Percentiles rank a stretch among this genome's conserved stretches.
Conservation (phyloP, 805 yeast genomes). For the Jamesozyma spencerorum region DNA sequence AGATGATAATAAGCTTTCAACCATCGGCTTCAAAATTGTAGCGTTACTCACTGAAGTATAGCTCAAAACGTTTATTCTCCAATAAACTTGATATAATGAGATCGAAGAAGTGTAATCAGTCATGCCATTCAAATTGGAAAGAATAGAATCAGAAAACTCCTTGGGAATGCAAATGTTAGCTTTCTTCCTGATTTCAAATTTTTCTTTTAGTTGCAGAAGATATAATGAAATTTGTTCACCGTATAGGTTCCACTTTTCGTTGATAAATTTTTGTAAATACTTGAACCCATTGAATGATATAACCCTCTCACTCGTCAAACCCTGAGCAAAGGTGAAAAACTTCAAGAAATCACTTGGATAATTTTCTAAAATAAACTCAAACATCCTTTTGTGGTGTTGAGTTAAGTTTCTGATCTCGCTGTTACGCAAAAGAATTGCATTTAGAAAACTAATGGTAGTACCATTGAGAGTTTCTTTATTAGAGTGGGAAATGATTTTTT, state of each 20-base stretch:
- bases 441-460: constrained; percentile 35
- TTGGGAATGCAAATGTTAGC: constrained; percentile 26
- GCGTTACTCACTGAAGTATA: constrained; percentile 16
- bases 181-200: constrained; percentile 26
- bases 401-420: constrained; percentile 41
- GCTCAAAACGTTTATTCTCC: constrained; percentile 42
- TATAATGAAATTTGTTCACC: constrained; percentile 35
- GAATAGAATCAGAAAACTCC: constrained; percentile 11
- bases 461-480: constrained; percentile 7
- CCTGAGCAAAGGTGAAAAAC: constrained; percentile 30
- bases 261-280: constrained; percentile 42
- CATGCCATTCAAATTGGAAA: constrained; percentile 5
- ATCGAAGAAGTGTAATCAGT: constrained; percentile 4
- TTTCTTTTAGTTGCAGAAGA: constrained; percentile 30
- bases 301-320: constrained; percentile 37
- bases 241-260: constrained; percentile 33
- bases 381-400: constrained; percentile 37
- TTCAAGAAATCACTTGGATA: constrained; percentile 42
- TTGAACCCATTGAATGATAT: constrained; percentile 34
- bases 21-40: background rate
- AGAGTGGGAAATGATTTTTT: constrained; percentile 8
- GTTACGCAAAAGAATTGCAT: constrained; percentile 47
- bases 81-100: constrained; percentile 35
- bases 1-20: background rate
- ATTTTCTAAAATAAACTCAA: constrained; percentile 32